Percentiles rank a stretch among this genome's conserved stretches.
These are phyloP conservation scores for Stromatinia cepivora DNA, from an alignment of 2,329 filamentous ascomycete genomes.

Conservation along the genomic window DNA sequence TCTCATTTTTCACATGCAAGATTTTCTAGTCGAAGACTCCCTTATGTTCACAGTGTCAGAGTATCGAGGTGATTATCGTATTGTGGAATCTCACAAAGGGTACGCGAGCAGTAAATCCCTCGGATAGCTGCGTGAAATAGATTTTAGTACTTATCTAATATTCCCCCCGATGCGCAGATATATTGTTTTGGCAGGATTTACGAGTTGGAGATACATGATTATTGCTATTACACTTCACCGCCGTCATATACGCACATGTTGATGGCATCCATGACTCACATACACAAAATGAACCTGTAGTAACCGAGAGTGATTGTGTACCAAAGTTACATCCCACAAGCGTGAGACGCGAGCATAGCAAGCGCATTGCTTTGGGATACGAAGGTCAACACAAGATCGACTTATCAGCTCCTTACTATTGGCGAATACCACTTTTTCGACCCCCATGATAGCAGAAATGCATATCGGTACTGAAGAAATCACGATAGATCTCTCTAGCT, in stretches of 20 bases:
- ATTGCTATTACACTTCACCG: background rate
- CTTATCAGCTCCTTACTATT: background rate
- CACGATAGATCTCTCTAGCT: rapidly evolving
- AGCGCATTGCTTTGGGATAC: background rate
- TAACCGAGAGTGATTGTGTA: background rate
- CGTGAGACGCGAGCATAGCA: background rate
- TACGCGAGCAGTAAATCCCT: background rate
- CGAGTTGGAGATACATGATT: rapidly evolving
- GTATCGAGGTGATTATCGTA: background rate
- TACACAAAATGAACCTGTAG: background rate
- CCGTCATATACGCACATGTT: background rate
- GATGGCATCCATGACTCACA: background rate
- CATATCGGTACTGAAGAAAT: rapidly evolving
- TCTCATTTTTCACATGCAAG: background rate
- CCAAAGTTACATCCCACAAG: background rate
- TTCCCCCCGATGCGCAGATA: background rate
- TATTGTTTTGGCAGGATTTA: background rate
- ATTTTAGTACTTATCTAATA: background rate
- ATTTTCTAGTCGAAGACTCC: background rate
- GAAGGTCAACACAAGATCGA: background rate
- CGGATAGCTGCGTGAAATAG: background rate
- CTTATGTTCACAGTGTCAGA: background rate
- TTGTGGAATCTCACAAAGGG: background rate
- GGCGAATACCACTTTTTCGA: background rate
- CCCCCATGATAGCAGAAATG: background rate